Evolutionary conservation across 2,329 filamentous ascomycete genomes (phyloP).

Genomic region (Botrytis porri): DNA sequence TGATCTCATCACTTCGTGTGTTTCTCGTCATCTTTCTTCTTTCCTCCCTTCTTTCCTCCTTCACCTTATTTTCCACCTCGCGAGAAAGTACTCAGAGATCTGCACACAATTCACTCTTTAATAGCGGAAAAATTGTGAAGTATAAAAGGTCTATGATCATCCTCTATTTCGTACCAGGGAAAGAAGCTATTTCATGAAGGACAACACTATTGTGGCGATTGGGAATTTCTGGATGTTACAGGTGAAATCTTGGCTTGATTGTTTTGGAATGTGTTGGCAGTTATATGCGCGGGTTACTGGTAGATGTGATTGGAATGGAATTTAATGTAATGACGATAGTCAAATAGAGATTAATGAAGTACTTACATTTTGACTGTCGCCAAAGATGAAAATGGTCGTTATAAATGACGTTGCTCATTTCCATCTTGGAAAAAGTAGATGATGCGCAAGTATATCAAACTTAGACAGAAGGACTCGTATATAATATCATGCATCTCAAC

Average conservation of each 20-base stretch:
- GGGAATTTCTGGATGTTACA: neutral
- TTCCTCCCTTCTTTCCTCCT: no score
- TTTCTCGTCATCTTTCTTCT: no score
- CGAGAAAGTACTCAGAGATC: neutral
- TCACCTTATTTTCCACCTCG: neutral
- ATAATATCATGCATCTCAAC: no score
- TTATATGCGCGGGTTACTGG: neutral
- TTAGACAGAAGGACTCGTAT: neutral
- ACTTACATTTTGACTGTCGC: neutral
- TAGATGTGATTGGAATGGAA: accelerated
- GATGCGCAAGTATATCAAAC: neutral
- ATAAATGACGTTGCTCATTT: neutral
- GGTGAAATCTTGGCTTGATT: neutral
- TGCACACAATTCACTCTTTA: neutral
- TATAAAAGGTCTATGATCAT: neutral
- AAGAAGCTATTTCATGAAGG: neutral
- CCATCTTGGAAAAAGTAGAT: neutral
- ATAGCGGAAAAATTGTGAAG: neutral
- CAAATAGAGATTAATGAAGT: neutral
- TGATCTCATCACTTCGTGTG: neutral
- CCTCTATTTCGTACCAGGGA: neutral
- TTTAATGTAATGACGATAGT: neutral
- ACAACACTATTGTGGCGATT: neutral
- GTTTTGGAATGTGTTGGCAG: no score
- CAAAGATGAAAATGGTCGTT: neutral